A percentile compares a stretch with the other conserved stretches of the same genome.
These are phyloP conservation scores for Venturiaceae sp. DNA, from an alignment of 2,329 filamentous ascomycete species.

Conservation along the genomic window DNA sequence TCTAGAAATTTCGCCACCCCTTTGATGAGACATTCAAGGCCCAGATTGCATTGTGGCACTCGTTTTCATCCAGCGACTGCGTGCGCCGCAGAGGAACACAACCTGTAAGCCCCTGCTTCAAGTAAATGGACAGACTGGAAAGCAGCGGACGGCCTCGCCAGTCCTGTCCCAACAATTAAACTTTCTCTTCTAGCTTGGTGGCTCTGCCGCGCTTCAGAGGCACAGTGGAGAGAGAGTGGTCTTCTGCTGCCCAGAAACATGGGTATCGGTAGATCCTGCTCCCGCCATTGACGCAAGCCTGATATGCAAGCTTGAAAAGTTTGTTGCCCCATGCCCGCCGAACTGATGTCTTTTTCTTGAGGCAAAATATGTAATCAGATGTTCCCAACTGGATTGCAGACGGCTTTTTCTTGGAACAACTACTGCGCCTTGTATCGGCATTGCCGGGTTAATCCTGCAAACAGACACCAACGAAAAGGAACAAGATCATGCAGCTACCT, in stretches of 20 bases:
- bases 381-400: neutral
- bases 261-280: neutral
- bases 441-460: neutral
- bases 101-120: neutral
- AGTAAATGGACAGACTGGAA: neutral
- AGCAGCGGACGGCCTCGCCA: neutral
- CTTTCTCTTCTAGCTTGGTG: neutral
- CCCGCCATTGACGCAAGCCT: neutral
- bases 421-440: neutral
- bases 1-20: neutral
- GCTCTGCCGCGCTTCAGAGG: neutral
- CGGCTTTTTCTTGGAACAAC: too few species aligned
- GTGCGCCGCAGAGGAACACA: neutral
- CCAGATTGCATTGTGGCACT: neutral
- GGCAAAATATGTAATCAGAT: neutral
- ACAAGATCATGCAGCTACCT: neutral
- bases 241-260: neutral
- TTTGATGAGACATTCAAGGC: neutral
- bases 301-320: neutral
- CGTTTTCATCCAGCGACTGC: too few species aligned
- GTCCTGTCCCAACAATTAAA: neutral
- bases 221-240: too few species aligned
- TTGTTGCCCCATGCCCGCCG: neutral
- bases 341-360: neutral
- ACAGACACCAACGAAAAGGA: neutral